Percentiles rank a stretch among this genome's conserved stretches.
Evolutionary conservation across 257 asterid genomes (phyloP).

Genomic region (Solanum infundibuliforme): DNA sequence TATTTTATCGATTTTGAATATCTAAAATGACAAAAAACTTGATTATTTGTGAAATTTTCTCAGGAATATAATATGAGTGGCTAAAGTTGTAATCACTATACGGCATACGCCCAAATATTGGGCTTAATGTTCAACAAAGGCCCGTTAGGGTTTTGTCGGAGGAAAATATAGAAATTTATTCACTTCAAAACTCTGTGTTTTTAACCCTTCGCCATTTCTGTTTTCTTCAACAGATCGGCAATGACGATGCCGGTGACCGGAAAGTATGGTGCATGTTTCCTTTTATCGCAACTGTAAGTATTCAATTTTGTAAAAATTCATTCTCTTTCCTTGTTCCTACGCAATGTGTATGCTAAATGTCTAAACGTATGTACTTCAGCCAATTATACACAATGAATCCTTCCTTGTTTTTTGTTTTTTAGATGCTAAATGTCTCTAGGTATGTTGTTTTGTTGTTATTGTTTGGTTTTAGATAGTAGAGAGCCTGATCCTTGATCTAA

Average conservation of each 20-base stretch:
- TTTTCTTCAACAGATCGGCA: not conserved
- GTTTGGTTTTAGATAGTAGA: not conserved
- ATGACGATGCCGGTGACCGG: not conserved
- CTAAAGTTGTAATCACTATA: no score
- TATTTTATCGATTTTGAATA: no score
- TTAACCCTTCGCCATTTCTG: not conserved
- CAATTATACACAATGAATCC: not conserved
- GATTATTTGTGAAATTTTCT: no score
- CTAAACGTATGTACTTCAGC: no score
- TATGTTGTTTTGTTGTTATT: not conserved
- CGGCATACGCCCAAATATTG: not conserved
- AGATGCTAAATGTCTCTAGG: not conserved
- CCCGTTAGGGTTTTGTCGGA: not conserved
- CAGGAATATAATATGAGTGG: no score
- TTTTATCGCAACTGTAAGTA: not conserved
- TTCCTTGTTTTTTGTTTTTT: not conserved
- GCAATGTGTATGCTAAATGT: no score
- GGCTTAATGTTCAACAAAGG: not conserved
- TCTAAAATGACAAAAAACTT: no score
- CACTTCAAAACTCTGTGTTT: not conserved
- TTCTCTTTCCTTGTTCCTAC: not conserved
- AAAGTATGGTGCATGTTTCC: not conserved
- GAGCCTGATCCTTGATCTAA: not conserved
- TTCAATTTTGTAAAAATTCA: not conserved
- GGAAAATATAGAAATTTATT: not conserved